Evolutionary conservation across 2,329 filamentous ascomycete genomes (phyloP), one percentile per base, ranked within the genome.

Genomic region (Exophiala sp.): DNA sequence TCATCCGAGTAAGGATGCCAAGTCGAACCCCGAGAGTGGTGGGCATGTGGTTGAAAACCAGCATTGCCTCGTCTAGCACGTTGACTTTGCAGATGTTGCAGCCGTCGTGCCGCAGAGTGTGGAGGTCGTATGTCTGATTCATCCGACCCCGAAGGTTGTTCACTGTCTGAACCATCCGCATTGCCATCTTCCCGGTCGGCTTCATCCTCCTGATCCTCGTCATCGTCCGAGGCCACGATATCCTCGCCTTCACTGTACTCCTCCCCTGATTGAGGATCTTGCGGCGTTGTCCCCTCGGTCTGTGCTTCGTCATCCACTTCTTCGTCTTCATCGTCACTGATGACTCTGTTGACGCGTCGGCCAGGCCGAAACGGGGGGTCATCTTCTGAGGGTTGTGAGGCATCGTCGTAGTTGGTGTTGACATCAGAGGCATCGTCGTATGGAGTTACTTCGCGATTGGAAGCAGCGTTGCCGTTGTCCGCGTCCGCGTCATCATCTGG

Each of bases 51-150:
- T 14, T 36, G 39, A 20, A 34, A 45, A 9, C 18, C 47, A 36
- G 41, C 21, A 12, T 49, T 18, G 12, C 5, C 45, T 40, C 61
- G 45, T 54, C 61, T 57, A 18, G 49, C 54, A 33, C 61, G 52
- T 21, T 58, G 54, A 29, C 40, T 50, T 41, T 57, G 35, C 16
- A 60, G 45, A 39, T 54, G 55, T 43, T 50, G 48, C 38, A 54
- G 55, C 35, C 61, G 51, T 12, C 47, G 41, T 32, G 40, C 43
- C 8, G 49, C 45, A 14, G 59, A 47, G 46, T 62, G 61, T 14
- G 61, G 59, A 5, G 61, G 55, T 35, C 53, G 55, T 39, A 60
- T 55, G 14, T 52, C 55, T 10, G 59, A 58, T n/a, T 58, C 60
- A 32, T 61, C 56, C 1, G 61, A 61, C 2, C 52, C 59, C 16